Base-by-base conservation (phyloP, 2,329 filamentous ascomycete genomes). In the Phaeophleospora eucalypticola region DNA sequence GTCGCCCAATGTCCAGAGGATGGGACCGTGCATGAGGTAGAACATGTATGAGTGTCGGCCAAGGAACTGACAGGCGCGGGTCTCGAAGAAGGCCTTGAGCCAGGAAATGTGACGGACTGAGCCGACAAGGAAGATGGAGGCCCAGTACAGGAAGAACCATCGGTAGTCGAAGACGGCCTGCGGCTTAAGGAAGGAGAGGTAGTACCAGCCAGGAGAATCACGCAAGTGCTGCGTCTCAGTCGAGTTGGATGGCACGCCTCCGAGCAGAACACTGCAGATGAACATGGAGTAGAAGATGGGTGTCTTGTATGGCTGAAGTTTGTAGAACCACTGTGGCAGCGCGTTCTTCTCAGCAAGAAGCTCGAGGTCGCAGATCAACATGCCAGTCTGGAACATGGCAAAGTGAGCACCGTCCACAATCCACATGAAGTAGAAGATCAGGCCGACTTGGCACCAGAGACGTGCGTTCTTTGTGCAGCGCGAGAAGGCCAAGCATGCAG, bases 371-470 rank as follows among this genome's bases (percentile, higher is more conserved):
- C 76, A 77, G 10, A 83, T 71, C 3, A 84, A 64, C 77, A 84
- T 81, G 17, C 82, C 82, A 0, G 73, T 67, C 10, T 77, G 64
- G 60, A 85, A 85, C 64, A 82, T 71, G 14, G 80, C 72, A 53
- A 77, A 78, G 59, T 80, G 80, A 65, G 75, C 80, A 18, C 81
- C 83, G 60, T 87, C 84, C 3, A 75, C 75, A 42, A 86, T 75
- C 62, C 84, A 86, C 60, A 87, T 70, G 59, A 84, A 85, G 65
- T 87, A 87, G 52, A 72, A 70, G 16, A 80, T 73, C 9, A 87
- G 68, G 1, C 61, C 74, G 1, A 71, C 38, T 56, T 80, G 67
- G 58, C 76, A 77, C 62, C 70, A 70, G 0, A 85, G 70, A 12
- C 83, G 76, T 3, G 77, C 75, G 45, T 73, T 77, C 18, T 67